Evolutionary conservation across 108 stramenopile species (phyloP), one percentile per base, ranked within the genome.

Genomic region (Epithemia pelagica): DNA sequence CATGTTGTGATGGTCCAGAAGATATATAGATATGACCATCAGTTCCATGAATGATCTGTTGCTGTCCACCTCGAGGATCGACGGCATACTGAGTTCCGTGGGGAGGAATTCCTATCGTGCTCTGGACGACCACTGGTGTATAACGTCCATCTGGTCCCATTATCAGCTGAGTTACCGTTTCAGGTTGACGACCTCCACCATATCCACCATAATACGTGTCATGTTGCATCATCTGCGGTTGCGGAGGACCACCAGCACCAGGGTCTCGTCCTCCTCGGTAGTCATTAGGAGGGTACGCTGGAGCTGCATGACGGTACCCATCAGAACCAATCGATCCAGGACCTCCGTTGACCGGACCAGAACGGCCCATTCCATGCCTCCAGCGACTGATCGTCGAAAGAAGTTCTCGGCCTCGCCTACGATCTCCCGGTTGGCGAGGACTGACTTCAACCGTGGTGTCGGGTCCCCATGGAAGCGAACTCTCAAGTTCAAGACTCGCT

Each of bases 91-190:
- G 37, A 46, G 37, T 15, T 10, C 37, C 37, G 55, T 68, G 69
- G 21, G 58, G 76, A 53, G 69, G 69, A 18, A 56, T 69, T 5
- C 64, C 71, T 66, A 59, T 73, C 56, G 37, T 79, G 32, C 72
- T 72, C 33, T 83, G 80, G 46, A 91, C 77, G 31, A 86, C 72
- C 19, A 88, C 73, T 63, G 81, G 84, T 0, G 75, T 71, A 64
- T 85, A 88, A 25, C 83, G 79, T n/a, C 90, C 90, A 74, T 88
- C 87, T 20, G 79, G 90, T 0, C 87, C 90, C 21, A 91, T 37
- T 26, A 86, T 78, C 32, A 91, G 73, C 64, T 88, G 87, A 54
- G 80, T 66, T 2, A 66, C 56, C 30, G 20, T 31, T 61, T n/a
- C 26, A n/a, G 61, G 61, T n/a, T 58, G 56, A 5, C 25, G 25